Conservation (phyloP, 2,329 filamentous ascomycete species). For the Aspergillus sp. region DNA sequence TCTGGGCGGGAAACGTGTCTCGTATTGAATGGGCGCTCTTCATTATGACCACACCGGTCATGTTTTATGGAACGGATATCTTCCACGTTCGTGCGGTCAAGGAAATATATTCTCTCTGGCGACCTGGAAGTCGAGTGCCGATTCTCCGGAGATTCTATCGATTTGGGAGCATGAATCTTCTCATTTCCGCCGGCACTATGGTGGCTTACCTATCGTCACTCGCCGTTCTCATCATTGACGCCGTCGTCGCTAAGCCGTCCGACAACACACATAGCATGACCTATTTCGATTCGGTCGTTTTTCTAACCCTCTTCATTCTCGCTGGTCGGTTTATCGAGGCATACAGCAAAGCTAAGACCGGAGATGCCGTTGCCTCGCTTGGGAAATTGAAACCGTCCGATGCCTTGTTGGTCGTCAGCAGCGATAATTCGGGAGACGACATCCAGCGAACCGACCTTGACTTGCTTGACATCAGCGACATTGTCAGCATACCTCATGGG, state of each 20-base stretch:
- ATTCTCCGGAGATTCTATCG: conserved; percentile 75
- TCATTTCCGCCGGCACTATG: conserved; percentile 83
- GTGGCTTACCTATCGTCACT: conserved; percentile 85
- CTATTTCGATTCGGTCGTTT: conserved; percentile 93
- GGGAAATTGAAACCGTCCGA: conserved; percentile 75
- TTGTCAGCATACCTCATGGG: conserved; percentile 74
- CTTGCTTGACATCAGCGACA: conserved; percentile 71
- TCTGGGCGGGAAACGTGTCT: conserved; percentile 68
- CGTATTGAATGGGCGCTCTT: conserved; percentile 78
- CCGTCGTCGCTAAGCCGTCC: conserved; percentile 35
- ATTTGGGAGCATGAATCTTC: conserved; percentile 96
- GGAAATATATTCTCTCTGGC: conserved; percentile 76
- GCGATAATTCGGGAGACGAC: conserved; percentile 11
- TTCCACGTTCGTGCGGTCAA: conserved; percentile 80
- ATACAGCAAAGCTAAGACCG: conserved; percentile 88
- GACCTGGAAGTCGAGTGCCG: conserved; percentile 69
- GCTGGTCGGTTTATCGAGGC: conserved; percentile 63
- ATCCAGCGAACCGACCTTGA: conserved; percentile 59
- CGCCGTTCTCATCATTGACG: conserved; percentile 68
- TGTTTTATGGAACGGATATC: conserved; percentile 80
- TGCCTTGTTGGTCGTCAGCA: conserved; percentile 62
- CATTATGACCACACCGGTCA: conserved; percentile 79
- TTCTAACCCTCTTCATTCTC: conserved; percentile 84
- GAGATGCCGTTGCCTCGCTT: conserved; percentile 78
- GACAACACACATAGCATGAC: conserved; percentile 54